Evolutionary conservation across 257 asterid species (phyloP).

Genomic region (Euphrasia confusa): DNA sequence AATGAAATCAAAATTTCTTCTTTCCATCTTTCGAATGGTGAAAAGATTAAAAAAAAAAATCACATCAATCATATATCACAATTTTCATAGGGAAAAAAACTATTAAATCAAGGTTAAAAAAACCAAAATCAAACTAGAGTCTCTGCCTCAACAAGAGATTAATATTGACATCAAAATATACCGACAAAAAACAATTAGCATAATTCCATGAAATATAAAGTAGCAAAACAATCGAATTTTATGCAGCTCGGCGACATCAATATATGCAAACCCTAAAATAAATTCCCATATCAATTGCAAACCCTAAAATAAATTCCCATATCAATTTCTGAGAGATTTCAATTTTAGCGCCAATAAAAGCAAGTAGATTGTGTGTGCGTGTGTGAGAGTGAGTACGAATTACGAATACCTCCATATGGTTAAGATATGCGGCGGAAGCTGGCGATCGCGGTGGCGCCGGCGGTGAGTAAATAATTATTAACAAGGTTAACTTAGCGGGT

Average conservation of each 20-base stretch:
- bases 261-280: not conserved
- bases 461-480: too few relatives aligned
- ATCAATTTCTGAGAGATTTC: not conserved
- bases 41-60: not conserved
- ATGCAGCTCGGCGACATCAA: constrained; percentile 13
- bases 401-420: constrained; percentile 61
- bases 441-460: too few relatives aligned
- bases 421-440: not conserved
- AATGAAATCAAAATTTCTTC: not conserved
- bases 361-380: not conserved
- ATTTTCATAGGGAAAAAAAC: not conserved
- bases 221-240: not conserved
- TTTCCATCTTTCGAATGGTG: too few relatives aligned
- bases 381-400: constrained; percentile 5
- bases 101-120: constrained; percentile 14
- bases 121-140: constrained; percentile 14
- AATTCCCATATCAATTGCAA: not conserved
- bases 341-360: not conserved
- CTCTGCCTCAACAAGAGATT: not conserved
- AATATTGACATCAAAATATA: constrained; percentile 4
- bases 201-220: not conserved
- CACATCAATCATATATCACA: constrained; percentile 6
- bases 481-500: too few relatives aligned
- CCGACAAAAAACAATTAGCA: not conserved
- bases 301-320: constrained; percentile 1